phyloP scores from a whole-genome alignment of 352 stramenopile genomes.

The Phytophthora pluvialis region DNA sequence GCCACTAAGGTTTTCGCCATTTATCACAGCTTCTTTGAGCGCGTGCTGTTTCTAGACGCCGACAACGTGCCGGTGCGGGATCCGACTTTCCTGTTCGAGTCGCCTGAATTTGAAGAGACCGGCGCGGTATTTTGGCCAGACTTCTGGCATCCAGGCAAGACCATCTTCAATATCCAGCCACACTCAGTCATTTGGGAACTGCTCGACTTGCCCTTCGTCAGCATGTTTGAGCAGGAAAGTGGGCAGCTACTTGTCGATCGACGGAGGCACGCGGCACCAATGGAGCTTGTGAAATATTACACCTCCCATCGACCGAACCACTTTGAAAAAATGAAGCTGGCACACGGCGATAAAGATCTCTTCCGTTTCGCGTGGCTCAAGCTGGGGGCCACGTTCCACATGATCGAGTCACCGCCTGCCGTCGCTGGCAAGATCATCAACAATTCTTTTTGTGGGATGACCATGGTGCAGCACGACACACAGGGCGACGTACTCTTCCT shows the following conservation, averaged over 20 bases:
- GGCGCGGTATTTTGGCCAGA: constrained; percentile 77
- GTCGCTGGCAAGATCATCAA: constrained; percentile 44
- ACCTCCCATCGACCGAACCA: constrained; percentile 39
- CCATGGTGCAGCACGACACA: constrained; percentile 54
- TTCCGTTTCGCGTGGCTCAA: constrained; percentile 69
- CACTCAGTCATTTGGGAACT: constrained; percentile 60
- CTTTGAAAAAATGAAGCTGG: constrained; percentile 46
- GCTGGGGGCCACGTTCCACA: constrained; percentile 45
- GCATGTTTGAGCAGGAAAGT: constrained; percentile 77
- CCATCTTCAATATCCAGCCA: constrained; percentile 69
- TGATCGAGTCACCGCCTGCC: constrained; percentile 48
- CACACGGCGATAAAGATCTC: constrained; percentile 63
- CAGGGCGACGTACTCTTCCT: constrained; percentile 48
- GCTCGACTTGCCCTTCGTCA: constrained; percentile 48
- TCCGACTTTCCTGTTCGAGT: constrained; percentile 58
- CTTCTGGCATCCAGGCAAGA: constrained; percentile 63
- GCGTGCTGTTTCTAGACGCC: constrained; percentile 60
- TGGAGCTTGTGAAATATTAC: constrained; percentile 54
- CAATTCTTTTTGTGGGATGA: constrained; percentile 53
- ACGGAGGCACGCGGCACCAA: constrained; percentile 30
- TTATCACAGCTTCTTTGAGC: constrained; percentile 47
- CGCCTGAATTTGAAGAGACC: constrained; percentile 36
- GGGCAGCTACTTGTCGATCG: constrained; percentile 59
- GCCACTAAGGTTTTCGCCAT: constrained; percentile 59
- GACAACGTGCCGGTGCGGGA: constrained; percentile 58